A percentile compares a stretch with the other conserved stretches of the same genome.
phyloP scores from a whole-genome alignment of 2,329 filamentous ascomycete genomes.

The Botrytis medusae region DNA sequence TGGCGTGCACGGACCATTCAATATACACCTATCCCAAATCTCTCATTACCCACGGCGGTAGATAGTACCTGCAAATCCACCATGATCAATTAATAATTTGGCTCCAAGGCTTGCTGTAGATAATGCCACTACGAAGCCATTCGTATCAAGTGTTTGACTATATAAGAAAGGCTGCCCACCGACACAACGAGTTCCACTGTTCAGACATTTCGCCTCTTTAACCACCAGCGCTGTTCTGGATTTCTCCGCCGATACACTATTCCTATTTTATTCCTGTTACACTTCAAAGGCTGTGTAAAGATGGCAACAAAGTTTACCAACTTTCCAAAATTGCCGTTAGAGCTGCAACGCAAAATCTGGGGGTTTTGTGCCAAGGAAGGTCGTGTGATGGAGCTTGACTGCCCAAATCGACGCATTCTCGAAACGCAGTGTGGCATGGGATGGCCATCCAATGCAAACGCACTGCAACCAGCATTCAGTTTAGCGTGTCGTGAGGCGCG shows the following conservation, averaged over 20 bases:
- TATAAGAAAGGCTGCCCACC: neutral
- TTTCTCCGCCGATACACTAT: too few species aligned
- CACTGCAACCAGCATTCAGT: neutral
- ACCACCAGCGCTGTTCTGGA: too few species aligned
- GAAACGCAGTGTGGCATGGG: rapidly evolving
- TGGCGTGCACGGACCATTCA: too few species aligned
- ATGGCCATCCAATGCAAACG: neutral
- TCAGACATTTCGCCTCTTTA: too few species aligned
- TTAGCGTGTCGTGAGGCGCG: neutral
- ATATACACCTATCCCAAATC: too few species aligned
- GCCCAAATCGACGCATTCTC: neutral
- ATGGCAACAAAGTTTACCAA: neutral
- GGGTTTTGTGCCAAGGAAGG: neutral
- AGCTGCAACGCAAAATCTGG: neutral
- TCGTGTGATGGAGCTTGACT: neutral
- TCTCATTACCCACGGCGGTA: too few species aligned
- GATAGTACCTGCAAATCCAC: too few species aligned
- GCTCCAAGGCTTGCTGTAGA: rapidly evolving
- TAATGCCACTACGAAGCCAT: too few species aligned
- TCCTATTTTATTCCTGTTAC: too few species aligned
- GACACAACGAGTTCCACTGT: too few species aligned
- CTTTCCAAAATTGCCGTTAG: neutral
- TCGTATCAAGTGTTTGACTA: neutral
- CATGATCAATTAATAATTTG: too few species aligned
- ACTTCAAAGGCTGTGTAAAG: too few species aligned